A percentile compares a stretch with the other conserved stretches of the same genome.
Evolutionary conservation across 2,329 filamentous ascomycete species (phyloP).

Genomic region (Neofusicoccum cordaticola): DNA sequence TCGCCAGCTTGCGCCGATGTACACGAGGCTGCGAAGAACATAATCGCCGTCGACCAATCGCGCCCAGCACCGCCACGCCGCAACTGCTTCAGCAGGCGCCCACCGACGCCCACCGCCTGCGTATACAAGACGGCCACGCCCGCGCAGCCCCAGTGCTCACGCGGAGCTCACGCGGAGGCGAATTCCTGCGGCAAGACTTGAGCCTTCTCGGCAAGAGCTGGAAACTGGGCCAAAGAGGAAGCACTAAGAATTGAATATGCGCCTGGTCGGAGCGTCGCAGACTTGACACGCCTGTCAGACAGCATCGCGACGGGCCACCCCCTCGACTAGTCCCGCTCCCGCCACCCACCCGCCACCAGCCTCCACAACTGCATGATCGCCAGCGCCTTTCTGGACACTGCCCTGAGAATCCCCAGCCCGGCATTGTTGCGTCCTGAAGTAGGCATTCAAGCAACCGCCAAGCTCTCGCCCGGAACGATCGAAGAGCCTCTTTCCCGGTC

Average conservation of each 20-base stretch:
- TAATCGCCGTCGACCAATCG: neutral
- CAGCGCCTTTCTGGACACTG: neutral
- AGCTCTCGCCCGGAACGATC: neutral
- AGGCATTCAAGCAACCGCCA: constrained; percentile 9
- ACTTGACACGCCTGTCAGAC: constrained; percentile 14
- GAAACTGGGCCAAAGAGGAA: neutral
- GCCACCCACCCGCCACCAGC: neutral
- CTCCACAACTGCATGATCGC: neutral
- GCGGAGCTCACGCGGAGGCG: neutral
- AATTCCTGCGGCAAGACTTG: neutral
- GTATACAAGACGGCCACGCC: neutral
- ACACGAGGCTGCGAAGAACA: neutral
- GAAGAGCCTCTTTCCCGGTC: neutral
- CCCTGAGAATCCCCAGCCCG: neutral
- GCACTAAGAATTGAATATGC: neutral
- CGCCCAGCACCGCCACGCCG: neutral
- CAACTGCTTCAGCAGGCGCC: constrained; percentile 1
- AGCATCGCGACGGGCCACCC: constrained; percentile 4
- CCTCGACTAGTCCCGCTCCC: neutral
- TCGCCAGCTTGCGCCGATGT: neutral
- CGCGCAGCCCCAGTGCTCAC: neutral
- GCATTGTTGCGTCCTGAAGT: neutral
- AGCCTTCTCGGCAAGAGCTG: neutral
- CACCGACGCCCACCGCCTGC: neutral
- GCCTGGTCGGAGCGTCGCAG: constrained; percentile 7